Evolutionary conservation across 2,329 filamentous ascomycete species (phyloP).

Genomic region (Emergomyces orientalis): DNA sequence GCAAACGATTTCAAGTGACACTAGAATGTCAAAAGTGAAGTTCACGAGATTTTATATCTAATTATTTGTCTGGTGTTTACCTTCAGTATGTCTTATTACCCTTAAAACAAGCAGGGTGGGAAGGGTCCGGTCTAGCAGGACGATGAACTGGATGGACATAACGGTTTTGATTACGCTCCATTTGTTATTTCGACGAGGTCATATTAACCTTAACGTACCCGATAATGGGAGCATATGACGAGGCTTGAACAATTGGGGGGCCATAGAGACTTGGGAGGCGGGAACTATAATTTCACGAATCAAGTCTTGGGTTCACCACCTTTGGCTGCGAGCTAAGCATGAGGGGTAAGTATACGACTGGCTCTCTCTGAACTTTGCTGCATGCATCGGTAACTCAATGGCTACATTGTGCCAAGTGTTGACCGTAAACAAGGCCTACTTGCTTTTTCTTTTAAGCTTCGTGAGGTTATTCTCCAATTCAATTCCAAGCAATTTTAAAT

Average conservation of each 20-base stretch:
- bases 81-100: too few species aligned
- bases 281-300: background rate
- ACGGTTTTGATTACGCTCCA: background rate
- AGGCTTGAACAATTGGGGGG: background rate
- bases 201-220: constrained; percentile 1
- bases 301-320: background rate
- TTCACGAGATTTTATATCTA: background rate
- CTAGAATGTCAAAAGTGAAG: background rate
- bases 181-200: background rate
- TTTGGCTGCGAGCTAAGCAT: background rate
- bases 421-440: background rate
- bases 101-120: background rate
- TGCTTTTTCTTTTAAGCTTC: background rate
- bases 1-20: background rate
- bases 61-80: background rate
- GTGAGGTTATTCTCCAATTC: too few species aligned
- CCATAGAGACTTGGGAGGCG: background rate
- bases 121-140: background rate
- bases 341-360: background rate
- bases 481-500: too few species aligned
- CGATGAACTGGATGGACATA: background rate
- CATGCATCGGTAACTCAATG: background rate
- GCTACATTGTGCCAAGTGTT: background rate
- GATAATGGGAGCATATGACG: background rate
- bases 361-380: background rate